A percentile compares a stretch with the other conserved stretches of the same genome.
These are phyloP conservation scores for Rhizopogon vesiculosus DNA, from an alignment of 768 basidiomycete species.

Conservation along the genomic window DNA sequence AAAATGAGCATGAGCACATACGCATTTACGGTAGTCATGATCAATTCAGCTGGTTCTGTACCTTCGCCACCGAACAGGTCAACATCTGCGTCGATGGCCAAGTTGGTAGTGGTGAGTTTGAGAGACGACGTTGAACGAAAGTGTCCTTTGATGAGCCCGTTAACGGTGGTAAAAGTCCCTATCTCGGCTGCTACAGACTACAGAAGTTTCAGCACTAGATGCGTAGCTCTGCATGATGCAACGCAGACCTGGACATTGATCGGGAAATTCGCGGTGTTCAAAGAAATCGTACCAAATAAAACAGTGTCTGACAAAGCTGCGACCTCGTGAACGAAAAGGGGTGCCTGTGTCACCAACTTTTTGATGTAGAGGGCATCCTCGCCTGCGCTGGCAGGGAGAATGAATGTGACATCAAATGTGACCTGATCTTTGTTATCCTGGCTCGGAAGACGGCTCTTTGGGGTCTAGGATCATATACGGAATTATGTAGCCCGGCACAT, in stretches of 20 bases:
- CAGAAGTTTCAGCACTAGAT: background rate
- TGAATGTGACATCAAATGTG: constrained; percentile 24
- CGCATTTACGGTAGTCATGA: background rate
- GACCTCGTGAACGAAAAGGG: constrained; percentile 24
- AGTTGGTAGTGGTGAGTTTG: constrained; percentile 30
- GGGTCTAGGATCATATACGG: constrained; percentile 11
- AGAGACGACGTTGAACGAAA: constrained; percentile 28
- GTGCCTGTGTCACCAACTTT: constrained; percentile 22
- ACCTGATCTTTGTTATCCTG: constrained; percentile 10
- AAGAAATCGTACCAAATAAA: constrained; percentile 18
- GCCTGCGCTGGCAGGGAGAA: constrained; percentile 20
- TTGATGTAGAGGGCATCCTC: constrained; percentile 18
- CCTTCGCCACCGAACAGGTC: constrained; percentile 11
- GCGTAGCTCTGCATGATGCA: background rate
- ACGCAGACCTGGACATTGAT: constrained; percentile 26
- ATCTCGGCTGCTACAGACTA: constrained; percentile 28
- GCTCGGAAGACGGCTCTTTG: background rate
- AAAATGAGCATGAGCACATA: background rate
- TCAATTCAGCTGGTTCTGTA: background rate
- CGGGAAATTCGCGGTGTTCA: constrained; percentile 19
- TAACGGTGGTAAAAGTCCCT: constrained; percentile 22
- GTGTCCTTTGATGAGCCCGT: constrained; percentile 32
- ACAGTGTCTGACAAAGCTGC: constrained; percentile 23
- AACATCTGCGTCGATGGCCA: constrained; percentile 23
- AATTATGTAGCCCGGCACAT: background rate